Base-by-base conservation (phyloP, 805 yeast species). In the Cyberlindnera amylophila region DNA sequence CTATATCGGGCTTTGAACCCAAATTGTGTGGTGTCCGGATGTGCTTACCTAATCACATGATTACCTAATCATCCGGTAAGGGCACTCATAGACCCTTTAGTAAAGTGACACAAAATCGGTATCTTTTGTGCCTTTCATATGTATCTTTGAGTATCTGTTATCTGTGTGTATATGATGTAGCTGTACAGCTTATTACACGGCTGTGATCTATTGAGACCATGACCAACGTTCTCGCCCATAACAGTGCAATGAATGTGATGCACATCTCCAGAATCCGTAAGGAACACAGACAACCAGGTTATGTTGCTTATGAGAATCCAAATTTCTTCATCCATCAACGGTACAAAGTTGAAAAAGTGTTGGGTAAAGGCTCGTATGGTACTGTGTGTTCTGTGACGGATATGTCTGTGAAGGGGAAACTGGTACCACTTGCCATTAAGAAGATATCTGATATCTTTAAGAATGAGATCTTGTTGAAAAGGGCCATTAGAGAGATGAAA, bases 321-420 rank as follows among this genome's bases (percentile, higher is more conserved):
- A 72, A 79, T 41, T 86, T 87, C 59, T 77, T 76, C 34, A 66
- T 85, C 39, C 82, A 83, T 47, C 60, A 71, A 2, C 65, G 86
- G 30, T 87, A 86, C 61, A 67, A 72, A 39, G 67, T 86, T 13
- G 62, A 71, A 19, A 68, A 70, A 30, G 67, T 81, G 2, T 67
- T 88, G 40, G 96, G 96, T 0, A 81, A 81, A 56, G 96, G 96
- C 0, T 82, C 95, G 0, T 88, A 88, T 59, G 96, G 96, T 1
- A 77, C 81, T 0, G 96, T 88, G 4, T 86, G 93, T 50, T 78
- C 86, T 3, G 95, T 91, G 0, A 48, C 72, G 7, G 87, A 81
- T 54, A 51, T 65, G n/a, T 52, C 70, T 12, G 66, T 63, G 31
- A 46, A 52, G 10, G 50, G 49, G 1, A 49, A 43, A 2, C 55